phyloP scores from a whole-genome alignment of 768 basidiomycete species.

The Lentinula lateritia region DNA sequence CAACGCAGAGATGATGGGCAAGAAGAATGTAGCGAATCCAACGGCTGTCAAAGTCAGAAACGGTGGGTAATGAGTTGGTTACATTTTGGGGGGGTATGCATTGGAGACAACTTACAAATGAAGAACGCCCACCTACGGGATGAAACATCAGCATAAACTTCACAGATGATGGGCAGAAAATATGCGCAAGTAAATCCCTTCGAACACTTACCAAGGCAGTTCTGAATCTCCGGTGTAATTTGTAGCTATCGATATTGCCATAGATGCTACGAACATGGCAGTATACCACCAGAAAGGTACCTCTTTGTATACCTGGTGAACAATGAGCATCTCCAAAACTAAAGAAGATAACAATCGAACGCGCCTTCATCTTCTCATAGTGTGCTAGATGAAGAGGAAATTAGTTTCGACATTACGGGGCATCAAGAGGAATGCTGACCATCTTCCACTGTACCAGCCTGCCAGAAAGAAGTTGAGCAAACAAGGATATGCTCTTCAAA shows the following conservation, averaged over 20 bases:
- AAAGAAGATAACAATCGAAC: slow-evolving; percentile 8
- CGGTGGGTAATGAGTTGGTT: too few species aligned
- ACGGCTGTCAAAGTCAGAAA: slow-evolving; percentile 1
- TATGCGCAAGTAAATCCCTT: too few species aligned
- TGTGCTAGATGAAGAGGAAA: slow-evolving; percentile 3
- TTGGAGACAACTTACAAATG: neutral
- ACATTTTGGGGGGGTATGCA: neutral
- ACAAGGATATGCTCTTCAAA: neutral
- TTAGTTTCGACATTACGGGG: neutral
- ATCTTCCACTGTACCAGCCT: slow-evolving; percentile 6
- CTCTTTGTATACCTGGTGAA: slow-evolving; percentile 10
- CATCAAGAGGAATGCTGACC: neutral
- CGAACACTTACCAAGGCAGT: slow-evolving; percentile 4
- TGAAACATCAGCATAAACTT: too few species aligned
- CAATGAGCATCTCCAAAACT: neutral
- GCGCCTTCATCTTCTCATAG: slow-evolving; percentile 32
- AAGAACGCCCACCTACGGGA: slow-evolving; percentile 13
- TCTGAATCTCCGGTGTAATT: slow-evolving; percentile 4
- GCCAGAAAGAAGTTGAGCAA: neutral
- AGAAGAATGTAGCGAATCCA: slow-evolving; percentile 10
- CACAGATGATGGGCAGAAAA: too few species aligned
- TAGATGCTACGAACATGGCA: slow-evolving; percentile 1
- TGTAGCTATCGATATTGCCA: slow-evolving; percentile 5
- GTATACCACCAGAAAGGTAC: slow-evolving; percentile 40
- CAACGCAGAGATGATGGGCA: slow-evolving; percentile 9